Conservation (phyloP, 1,284 basidiomycete genomes). For the Austroboletus novae-zelandiae region DNA sequence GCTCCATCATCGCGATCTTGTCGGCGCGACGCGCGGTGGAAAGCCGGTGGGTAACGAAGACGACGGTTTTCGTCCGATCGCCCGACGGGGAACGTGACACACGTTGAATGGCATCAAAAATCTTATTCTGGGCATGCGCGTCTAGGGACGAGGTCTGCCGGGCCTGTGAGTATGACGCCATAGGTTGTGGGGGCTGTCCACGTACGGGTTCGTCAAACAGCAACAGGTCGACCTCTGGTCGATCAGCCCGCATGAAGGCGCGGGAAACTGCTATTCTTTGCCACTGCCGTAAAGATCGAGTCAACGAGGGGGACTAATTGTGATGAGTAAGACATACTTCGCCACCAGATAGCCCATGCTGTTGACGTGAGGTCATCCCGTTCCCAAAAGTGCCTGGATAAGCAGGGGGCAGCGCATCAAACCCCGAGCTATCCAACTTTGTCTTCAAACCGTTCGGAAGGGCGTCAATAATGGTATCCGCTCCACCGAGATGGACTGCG, state of each 20-base stretch:
- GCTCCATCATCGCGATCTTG: constrained; percentile 84
- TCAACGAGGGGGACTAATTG: constrained; percentile 16
- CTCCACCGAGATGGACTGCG: constrained; percentile 67
- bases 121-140: constrained; percentile 73
- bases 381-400: constrained; percentile 23
- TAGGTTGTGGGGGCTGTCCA: constrained; percentile 5
- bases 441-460: constrained; percentile 69
- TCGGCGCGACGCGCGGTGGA: constrained; percentile 76
- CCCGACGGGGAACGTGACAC: constrained; percentile 56
- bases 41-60: constrained; percentile 83
- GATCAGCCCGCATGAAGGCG: constrained; percentile 76
- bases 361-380: constrained; percentile 32
- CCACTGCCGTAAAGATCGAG: constrained; percentile 53
- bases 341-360: constrained; percentile 73
- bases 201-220: constrained; percentile 79
- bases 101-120: constrained; percentile 70
- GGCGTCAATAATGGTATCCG: constrained; percentile 55
- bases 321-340: constrained; percentile 50
- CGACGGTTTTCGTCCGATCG: constrained; percentile 63
- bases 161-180: not conserved
- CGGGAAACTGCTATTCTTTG: constrained; percentile 80
- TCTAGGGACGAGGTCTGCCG: constrained; percentile 75
- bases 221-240: constrained; percentile 73
- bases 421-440: constrained; percentile 58
- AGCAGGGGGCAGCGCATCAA: constrained; percentile 48